Evolutionary conservation across 2,329 filamentous ascomycete genomes (phyloP), one percentile per base, ranked within the genome.

Genomic region (Cladosporium phlei): DNA sequence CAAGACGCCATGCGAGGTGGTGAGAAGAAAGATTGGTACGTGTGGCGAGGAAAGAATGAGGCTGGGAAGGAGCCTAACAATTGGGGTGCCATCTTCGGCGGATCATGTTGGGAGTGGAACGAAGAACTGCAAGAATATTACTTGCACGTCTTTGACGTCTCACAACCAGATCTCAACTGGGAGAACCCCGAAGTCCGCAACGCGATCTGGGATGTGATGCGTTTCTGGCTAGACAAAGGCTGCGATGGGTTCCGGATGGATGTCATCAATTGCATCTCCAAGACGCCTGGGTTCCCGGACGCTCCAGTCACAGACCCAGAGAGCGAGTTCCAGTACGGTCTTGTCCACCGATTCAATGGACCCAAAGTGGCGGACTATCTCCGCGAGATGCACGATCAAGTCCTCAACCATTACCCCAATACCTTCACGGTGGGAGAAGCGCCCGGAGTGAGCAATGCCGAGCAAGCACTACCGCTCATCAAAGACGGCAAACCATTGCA

Each of bases 341-440:
- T 65, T 38, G 67, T 70, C 48, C 71, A 69, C 55, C 80, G 72
- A 54, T 75, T 73, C 46, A 80, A 80, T 42, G 78, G 78, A 0
- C 79, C 78, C 0, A 67, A 75, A 2, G 65, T 82, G 39, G 76
- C 81, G 53, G 77, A 81, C 42, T 80, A 71, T 51, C 64, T 82
- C 35, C 69, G 70, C 33, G 77, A 74, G 25, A 69, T 81, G 45
- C 70, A 78, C 6, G 61, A 67, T 24, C 68, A 71, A 17, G 70
- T 80, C 0, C 63, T 82, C 2, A 70, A 70, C 34, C 70, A 78
- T 44, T 80, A 80, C 53, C 72, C 74, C 48, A 71, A 75, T 54
- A 73, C 77, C 2, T 76, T 80, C 48, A 78, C 78, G 8, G 77
- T 81, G 0, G 78, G 79, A 19, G 79, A 82, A 57, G 80, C 82